Base-by-base conservation (phyloP, 768 basidiomycete species). In the Tricholoma matsutake region DNA sequence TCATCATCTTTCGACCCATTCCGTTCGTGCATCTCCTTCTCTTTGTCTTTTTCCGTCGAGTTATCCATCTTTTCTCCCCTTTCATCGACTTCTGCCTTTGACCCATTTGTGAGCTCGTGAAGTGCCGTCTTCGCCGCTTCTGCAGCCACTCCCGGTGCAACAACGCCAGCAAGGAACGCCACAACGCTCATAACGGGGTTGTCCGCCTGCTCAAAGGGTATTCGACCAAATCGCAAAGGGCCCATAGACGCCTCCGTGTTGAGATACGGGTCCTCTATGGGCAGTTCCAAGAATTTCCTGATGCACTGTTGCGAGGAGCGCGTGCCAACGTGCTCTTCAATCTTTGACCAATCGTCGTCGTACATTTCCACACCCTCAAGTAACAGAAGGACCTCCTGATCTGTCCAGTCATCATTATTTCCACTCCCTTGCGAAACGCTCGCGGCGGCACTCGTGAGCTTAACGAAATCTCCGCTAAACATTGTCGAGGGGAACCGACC, bases 131-230 rank as follows among this genome's bases (percentile, higher is more conserved):
- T 94, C 6, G 97, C 97, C 1, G 96, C 96, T 61, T 94, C 94
- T 0, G 94, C 91, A 3, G 96, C 96, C 4, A 97, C 90, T 0
- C 88, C 88, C 0, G 94, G 94, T 9, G 86, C 87, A 6, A 98
- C 90, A 9, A 96, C 94, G 6, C 93, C 91, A 7, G 97, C 94
- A 22, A 99, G 80, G 78, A 98, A 98, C 1, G 97, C 94, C 18
- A 98, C 96, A 22, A 98, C 97, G 72, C 92, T 94, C 94, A 99
- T 94, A 16, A 99, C 94, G 0, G 97, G 97, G 69, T 98, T 98
- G 69, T 99, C 97, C 4, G 92, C 86, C 71, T 94, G 92, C 67
- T 94, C 91, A 71, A 98, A 97, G 0, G 96, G 96, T 57, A 97
- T 81, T 14, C 89, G 76, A 0, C 87, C 86, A 57, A 87, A 94